Evolutionary conservation across 768 basidiomycete genomes (phyloP).

Genomic region (Boletales sp.): DNA sequence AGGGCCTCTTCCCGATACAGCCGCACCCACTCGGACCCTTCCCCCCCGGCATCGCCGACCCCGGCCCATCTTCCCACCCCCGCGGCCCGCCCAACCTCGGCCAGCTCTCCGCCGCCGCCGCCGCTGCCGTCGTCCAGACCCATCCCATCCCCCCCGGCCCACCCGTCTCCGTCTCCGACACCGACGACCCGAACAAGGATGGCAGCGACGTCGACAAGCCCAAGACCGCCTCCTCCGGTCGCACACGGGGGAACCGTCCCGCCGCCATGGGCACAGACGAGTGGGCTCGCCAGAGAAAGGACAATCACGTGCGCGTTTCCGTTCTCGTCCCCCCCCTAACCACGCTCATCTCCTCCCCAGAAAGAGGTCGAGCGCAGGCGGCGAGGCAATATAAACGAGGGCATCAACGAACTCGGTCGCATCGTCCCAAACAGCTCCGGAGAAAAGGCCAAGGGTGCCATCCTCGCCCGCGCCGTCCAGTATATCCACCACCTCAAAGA

Average conservation of each 20-base stretch:
- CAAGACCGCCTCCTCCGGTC: conserved; percentile 31
- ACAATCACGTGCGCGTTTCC: conserved; percentile 62
- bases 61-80: conserved; percentile 71
- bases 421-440: conserved; percentile 87
- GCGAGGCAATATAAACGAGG: conserved; percentile 94
- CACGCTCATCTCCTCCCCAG: conserved; percentile 39
- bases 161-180: conserved; percentile 8
- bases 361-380: conserved; percentile 98
- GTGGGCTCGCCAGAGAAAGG: conserved; percentile 77
- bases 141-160: conserved; percentile 15
- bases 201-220: conserved; percentile 26
- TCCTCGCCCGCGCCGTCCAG: conserved; percentile 82
- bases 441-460: conserved; percentile 86
- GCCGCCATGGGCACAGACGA: conserved; percentile 71
- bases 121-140: conserved; percentile 47
- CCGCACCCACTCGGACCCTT: too few relatives aligned
- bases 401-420: conserved; percentile 86
- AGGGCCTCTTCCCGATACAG: too few relatives aligned
- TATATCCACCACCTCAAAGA: conserved; percentile 92
- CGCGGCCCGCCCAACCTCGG: conserved; percentile 63
- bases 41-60: conserved; percentile 52
- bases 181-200: conserved; percentile 24
- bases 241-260: conserved; percentile 50
- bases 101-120: conserved; percentile 46
- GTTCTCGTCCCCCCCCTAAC: background rate